Evolutionary conservation across 345 rosid species (phyloP).

Genomic region (Pistacia vera): DNA sequence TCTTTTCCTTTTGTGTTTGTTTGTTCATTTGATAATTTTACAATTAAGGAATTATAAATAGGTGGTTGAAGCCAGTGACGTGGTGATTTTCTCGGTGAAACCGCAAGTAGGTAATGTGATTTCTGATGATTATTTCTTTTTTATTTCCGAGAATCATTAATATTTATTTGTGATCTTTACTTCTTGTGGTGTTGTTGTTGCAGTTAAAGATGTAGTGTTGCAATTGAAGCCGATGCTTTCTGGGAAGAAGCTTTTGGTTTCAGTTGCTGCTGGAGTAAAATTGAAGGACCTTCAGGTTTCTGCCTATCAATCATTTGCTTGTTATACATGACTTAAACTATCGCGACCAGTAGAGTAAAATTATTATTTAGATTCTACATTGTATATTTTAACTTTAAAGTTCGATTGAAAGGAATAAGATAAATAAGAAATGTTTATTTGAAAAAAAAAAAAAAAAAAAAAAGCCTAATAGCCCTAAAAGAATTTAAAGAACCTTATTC

Average conservation of each 20-base stretch:
- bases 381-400: no score
- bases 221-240: constrained; percentile 64
- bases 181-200: constrained; percentile 10
- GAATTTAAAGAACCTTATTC: background rate
- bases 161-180: background rate
- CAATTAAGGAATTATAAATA: constrained; percentile 22
- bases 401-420: no score
- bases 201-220: constrained; percentile 69
- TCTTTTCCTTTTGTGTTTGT: background rate
- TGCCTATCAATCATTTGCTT: background rate
- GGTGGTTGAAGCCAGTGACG: constrained; percentile 84
- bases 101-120: constrained; percentile 75
- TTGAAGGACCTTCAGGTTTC: constrained; percentile 85
- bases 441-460: no score
- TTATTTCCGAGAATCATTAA: background rate
- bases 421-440: no score
- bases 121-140: background rate
- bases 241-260: constrained; percentile 77
- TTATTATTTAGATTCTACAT: no score
- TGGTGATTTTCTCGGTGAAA: constrained; percentile 84
- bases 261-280: constrained; percentile 84
- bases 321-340: background rate
- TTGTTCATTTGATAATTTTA: background rate
- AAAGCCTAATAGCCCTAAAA: no score
- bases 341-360: background rate